Evolutionary conservation across 371 early-diverging fungal species (phyloP), one percentile per base, ranked within the genome.

Genomic region (Basidiobolus meristosporus): DNA sequence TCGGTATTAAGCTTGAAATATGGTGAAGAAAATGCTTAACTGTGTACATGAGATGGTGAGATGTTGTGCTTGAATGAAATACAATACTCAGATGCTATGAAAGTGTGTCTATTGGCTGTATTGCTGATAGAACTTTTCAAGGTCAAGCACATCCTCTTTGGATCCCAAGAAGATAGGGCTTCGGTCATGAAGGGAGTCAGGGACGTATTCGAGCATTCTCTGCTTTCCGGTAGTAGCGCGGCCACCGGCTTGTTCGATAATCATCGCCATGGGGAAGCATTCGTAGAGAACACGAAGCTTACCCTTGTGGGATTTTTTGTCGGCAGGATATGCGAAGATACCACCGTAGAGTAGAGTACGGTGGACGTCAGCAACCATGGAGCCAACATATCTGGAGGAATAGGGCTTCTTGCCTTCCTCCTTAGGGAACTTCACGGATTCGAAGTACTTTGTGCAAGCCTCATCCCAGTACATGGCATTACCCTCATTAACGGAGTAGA

Each of bases 351-450:
- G 67, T 35, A 97, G 60, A 14, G 97, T 97, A 48, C 97, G 77
- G 70, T 95, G 97, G 21, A 97, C 90, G 66, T 97, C 97, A 43
- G 95, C 92, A 16, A 97, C 97, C 97, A 97, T 95, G 40, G 88
- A 87, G 11, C 97, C 97, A 33, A 93, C 89, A 61, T 97, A 97
- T 53, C 97, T 79, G 16, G 93, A 88, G 15, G 84, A 79, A 65
- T 93, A 97, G 11, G 91, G 89, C 40, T 80, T 72, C 62, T 78
- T 87, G 38, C 67, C 73, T 30, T 64, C 63, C 50, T 67, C 62
- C 30, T 65, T 70, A 12, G 73, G 59, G 62, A 66, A 77, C 61
- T 87, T 87, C 62, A 97, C 59, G 6, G 69, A 57, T 47, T 84
- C 70, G 42, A 97, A 77, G 60, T 97, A 97, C 39, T 77, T 79